Evolutionary conservation across 2,329 filamentous ascomycete species (phyloP), one percentile per base, ranked within the genome.

Genomic region (Cordyceps pruinosa): DNA sequence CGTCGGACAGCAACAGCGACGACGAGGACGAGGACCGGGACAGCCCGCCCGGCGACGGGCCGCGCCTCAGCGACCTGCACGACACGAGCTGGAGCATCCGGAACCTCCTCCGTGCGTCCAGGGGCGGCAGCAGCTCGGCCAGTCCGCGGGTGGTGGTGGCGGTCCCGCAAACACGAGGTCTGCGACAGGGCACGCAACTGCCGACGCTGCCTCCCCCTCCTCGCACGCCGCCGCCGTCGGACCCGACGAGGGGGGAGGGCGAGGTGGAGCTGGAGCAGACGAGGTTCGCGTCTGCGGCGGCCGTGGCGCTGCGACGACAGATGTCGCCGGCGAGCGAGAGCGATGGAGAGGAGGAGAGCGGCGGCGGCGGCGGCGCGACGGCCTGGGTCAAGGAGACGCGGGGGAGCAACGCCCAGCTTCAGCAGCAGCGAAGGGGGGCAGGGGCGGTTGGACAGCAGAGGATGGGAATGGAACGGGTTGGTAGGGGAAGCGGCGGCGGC

Each of bases 141-240:
- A n/a, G n/a, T n/a, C n/a, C n/a, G n/a, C n/a, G n/a, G n/a, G n/a
- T n/a, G n/a, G n/a, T n/a, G n/a, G n/a, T n/a, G n/a, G n/a, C 26
- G 56, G 42, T 42, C 47, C 56, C 55, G 46, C 56, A 52, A 51
- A 52, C 42, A 52, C 56, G 56, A 57, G 56, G 41, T 37, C 37
- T 32, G 30, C 39, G 7, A 7, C 15, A 50, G 42, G 47, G 23
- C 17, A 19, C n/a, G 9, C 37, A 47, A 23, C 23, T 26, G 28
- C 32, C 21, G 25, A 53, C 56, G 26, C 46, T 65, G 37, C 26
- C 39, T 8, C 39, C 39, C 9, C 5, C 21, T 19, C n/a, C 12
- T 10, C 62, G 59, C 50, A 69, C 66, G 15, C 66, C 67, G 35
- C 66, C 67, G 13, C 61, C 64, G 2, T 66, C 66, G 17, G 60